Percentiles rank a stretch among this genome's conserved stretches.
These are phyloP conservation scores for Arachnopeziza araneosa DNA, from an alignment of 2,329 filamentous ascomycete species.

Conservation along the genomic window DNA sequence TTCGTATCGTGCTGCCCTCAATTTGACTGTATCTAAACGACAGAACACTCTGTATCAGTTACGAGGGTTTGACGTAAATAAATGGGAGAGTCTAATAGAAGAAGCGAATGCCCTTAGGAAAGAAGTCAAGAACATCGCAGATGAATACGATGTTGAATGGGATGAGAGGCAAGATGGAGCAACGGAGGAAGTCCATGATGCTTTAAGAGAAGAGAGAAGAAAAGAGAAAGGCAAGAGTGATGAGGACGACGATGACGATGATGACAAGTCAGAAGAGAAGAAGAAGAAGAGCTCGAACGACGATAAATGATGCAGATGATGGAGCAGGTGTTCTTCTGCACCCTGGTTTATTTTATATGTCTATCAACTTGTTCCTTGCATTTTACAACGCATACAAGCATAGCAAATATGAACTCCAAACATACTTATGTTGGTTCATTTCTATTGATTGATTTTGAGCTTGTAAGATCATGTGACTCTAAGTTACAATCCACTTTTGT, in stretches of 20 bases:
- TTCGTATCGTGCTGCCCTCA: constrained; percentile 79
- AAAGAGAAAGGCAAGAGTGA: constrained; percentile 33
- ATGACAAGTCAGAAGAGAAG: constrained; percentile 11
- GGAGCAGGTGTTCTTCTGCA: too few relatives aligned
- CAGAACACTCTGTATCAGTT: constrained; percentile 72
- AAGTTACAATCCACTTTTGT: too few relatives aligned
- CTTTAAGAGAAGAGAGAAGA: constrained; percentile 46
- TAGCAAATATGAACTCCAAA: too few relatives aligned
- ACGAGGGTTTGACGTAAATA: constrained; percentile 67
- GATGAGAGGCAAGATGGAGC: constrained; percentile 70
- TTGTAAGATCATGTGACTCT: too few relatives aligned
- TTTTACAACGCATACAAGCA: too few relatives aligned
- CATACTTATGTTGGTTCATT: too few relatives aligned
- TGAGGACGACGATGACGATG: constrained; percentile 33
- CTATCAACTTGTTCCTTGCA: too few relatives aligned
- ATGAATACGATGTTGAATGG: constrained; percentile 89
- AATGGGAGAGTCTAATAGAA: constrained; percentile 74
- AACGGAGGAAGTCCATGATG: constrained; percentile 56
- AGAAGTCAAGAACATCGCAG: constrained; percentile 75
- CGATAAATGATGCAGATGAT: neutral
- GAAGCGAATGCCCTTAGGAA: constrained; percentile 71
- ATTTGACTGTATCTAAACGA: constrained; percentile 74
- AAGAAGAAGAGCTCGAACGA: constrained; percentile 1
- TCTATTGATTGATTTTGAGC: too few relatives aligned
- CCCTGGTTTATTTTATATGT: too few relatives aligned